Base-by-base conservation (phyloP, 306 rosid species). In the Elaeagnus macrophylla region DNA sequence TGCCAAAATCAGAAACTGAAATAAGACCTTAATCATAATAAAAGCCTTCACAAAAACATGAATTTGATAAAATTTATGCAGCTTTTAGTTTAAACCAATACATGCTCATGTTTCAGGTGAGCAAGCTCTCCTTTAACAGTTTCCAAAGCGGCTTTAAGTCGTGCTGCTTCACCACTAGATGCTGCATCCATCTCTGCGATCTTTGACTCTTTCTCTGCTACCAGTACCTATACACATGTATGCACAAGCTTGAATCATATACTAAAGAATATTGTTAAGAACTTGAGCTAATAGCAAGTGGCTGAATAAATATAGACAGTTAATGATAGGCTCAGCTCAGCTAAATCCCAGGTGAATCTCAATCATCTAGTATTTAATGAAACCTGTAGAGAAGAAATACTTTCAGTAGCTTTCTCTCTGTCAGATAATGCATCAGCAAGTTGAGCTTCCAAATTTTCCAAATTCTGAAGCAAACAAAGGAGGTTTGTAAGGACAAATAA, bases 131-230 rank as follows among this genome's bases (percentile, higher is more conserved):
- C 99, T 70, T 79, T 93, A 37, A 84, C 70, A 63, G 86, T 73
- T 75, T 93, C 99, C 77, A 76, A 66, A 25, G 86, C 77, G 58
- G 99, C 99, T 77, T 84, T 84, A 73, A 82, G 84, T 47, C 99
- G 85, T 54, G 73, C 99, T 12, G 95, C 84, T 77, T 87, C 95
- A 70, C 99, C 99, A 61, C 85, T 75, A 43, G 95, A 87, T 56
- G 96, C 89, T 58, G 96, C 99, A 72, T 93, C 99, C 89, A 84
- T 81, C 83, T 93, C 96, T 66, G 95, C 96, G 66, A 93, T 88
- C 86, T 74, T 84, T 39, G 90, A 82, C 65, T 93, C 99, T 79
- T 79, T 87, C 75, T 80, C 96, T 36, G 89, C 99, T 73, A 82
- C 75, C 63, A 87, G 75, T 72, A 79, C 82, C 99, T 93, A 25